These are phyloP conservation scores for Mucor lusitanicus DNA, from an alignment of 371 early-diverging fungal genomes.

Conservation along the genomic window DNA sequence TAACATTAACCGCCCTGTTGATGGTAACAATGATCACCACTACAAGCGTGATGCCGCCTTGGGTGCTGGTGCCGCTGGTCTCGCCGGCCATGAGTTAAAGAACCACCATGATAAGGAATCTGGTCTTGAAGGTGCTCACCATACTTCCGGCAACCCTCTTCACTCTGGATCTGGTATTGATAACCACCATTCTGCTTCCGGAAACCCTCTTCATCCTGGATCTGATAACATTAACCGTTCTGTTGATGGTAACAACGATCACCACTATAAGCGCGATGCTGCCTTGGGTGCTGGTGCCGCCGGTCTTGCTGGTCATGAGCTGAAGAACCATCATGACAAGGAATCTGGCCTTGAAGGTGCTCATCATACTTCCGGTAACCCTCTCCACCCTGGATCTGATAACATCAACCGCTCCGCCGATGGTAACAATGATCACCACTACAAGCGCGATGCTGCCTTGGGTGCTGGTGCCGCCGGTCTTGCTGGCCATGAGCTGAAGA, in stretches of 20 bases:
- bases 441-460: slow-evolving; percentile 10
- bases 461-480: slow-evolving; percentile 17
- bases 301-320: slow-evolving; percentile 13
- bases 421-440: background rate
- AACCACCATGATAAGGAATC: background rate
- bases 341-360: no score
- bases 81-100: slow-evolving; percentile 13
- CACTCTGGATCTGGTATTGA: no score
- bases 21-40: background rate
- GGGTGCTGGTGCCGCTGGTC: slow-evolving; percentile 15
- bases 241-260: background rate
- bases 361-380: background rate
- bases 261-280: slow-evolving; percentile 2
- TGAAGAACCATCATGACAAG: background rate
- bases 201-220: background rate
- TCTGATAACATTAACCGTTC: background rate
- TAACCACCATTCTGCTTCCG: background rate
- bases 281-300: slow-evolving; percentile 10
- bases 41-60: slow-evolving; percentile 11
- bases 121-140: no score
- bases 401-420: background rate
- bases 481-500: slow-evolving; percentile 12
- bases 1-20: background rate
- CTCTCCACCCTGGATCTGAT: background rate
- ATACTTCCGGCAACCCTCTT: no score